Conservation (phyloP, 768 basidiomycete species). For the Auricularia auricula-judae region DNA sequence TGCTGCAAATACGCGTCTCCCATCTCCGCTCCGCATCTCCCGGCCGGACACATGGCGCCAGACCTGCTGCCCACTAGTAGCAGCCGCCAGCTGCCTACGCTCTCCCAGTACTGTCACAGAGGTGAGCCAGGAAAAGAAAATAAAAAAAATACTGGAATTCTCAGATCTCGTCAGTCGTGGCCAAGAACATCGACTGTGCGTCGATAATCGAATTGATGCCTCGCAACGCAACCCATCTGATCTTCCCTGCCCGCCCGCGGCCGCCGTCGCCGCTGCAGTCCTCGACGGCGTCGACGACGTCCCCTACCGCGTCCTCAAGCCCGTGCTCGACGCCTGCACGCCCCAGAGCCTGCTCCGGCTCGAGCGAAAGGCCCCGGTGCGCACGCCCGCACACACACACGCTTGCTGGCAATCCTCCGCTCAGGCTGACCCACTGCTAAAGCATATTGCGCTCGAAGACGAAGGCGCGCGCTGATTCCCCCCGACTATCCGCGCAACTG, state of each 20-base stretch:
- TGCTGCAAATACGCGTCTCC: neutral
- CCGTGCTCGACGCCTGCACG: conserved; percentile 63
- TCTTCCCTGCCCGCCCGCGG: no score
- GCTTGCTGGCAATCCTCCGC: neutral
- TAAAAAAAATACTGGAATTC: neutral
- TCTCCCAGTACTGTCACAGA: conserved; percentile 56
- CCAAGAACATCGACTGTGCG: conserved; percentile 6
- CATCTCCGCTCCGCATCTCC: neutral
- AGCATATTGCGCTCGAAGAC: conserved; percentile 11
- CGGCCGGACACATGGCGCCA: neutral
- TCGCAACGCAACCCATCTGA: conserved; percentile 28
- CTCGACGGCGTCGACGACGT: conserved; percentile 32
- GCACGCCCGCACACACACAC: conserved; percentile 13
- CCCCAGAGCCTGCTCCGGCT: conserved; percentile 58
- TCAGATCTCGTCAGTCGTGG: neutral
- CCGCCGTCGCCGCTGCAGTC: conserved; percentile 19
- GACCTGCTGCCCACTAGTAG: neutral
- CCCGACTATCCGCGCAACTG: neutral
- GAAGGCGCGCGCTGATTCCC: conserved; percentile 8
- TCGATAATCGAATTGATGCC: conserved; percentile 5
- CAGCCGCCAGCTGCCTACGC: conserved; percentile 28
- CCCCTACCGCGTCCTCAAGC: conserved; percentile 54
- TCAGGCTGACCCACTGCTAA: neutral
- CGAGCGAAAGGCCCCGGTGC: conserved; percentile 61
- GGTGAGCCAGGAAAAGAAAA: neutral